These are phyloP conservation scores for Passalora sequoiae DNA, from an alignment of 2,329 filamentous ascomycete genomes.

Conservation along the genomic window DNA sequence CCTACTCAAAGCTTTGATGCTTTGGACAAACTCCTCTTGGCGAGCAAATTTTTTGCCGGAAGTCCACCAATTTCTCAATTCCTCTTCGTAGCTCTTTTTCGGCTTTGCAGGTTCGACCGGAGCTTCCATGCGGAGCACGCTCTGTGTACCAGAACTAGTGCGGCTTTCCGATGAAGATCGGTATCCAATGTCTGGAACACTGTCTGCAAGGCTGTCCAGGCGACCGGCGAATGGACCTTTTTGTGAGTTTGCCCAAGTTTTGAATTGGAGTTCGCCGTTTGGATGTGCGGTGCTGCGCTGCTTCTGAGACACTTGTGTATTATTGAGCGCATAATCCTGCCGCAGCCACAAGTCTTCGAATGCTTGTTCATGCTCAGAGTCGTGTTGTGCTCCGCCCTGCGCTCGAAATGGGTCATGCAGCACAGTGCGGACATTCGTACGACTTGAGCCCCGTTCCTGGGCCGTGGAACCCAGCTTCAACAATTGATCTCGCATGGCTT, in stretches of 20 bases:
- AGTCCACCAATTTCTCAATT: constrained; percentile 41
- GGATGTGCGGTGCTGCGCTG: background rate
- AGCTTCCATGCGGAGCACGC: background rate
- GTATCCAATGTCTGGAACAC: constrained; percentile 6
- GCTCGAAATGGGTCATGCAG: constrained; percentile 30
- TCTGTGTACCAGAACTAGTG: background rate
- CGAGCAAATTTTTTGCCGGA: constrained; percentile 29
- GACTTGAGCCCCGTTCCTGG: constrained; percentile 26
- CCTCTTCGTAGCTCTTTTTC: constrained; percentile 24
- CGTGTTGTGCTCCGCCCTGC: background rate
- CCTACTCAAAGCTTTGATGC: constrained; percentile 18
- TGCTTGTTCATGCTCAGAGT: no score
- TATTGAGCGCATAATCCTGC: no score
- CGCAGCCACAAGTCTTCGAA: no score
- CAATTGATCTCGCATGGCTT: constrained; percentile 28
- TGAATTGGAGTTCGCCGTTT: background rate
- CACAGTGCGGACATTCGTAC: constrained; percentile 26
- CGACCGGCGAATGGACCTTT: background rate
- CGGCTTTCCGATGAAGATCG: constrained; percentile 1
- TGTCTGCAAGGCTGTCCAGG: constrained; percentile 6
- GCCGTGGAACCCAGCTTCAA: constrained; percentile 28
- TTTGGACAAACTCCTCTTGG: constrained; percentile 29
- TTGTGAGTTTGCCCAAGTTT: background rate
- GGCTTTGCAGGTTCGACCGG: background rate
- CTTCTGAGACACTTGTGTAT: background rate